phyloP scores from a whole-genome alignment of 2,329 filamentous ascomycete genomes.

The Xylariales sp. region DNA sequence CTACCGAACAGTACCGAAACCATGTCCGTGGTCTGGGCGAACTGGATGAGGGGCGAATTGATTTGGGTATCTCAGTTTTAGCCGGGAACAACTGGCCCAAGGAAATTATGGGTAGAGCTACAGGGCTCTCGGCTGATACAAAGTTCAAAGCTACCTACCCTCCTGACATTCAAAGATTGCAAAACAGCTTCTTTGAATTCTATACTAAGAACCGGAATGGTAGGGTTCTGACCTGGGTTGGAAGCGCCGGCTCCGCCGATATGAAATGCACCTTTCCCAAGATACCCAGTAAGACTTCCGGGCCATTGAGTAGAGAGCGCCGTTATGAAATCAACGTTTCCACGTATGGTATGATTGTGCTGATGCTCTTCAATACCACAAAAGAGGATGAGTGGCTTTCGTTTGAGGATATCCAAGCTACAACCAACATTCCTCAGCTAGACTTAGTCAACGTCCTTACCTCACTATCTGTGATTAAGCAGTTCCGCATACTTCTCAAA shows the following conservation, averaged over 20 bases:
- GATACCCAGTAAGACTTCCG: constrained; percentile 75
- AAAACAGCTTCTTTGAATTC: constrained; percentile 87
- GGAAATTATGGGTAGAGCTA: constrained; percentile 78
- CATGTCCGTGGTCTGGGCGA: constrained; percentile 68
- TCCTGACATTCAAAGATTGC: constrained; percentile 76
- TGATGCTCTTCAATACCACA: constrained; percentile 89
- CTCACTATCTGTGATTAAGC: constrained; percentile 83
- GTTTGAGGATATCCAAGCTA: constrained; percentile 83
- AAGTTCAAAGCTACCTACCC: constrained; percentile 76
- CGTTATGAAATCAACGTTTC: constrained; percentile 92
- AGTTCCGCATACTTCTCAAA: constrained; percentile 80
- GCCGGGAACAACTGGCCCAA: constrained; percentile 96
- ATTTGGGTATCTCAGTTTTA: constrained; percentile 85
- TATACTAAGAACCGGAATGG: constrained; percentile 90
- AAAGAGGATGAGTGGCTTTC: constrained; percentile 61
- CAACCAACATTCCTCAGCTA: constrained; percentile 79
- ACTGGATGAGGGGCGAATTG: constrained; percentile 71
- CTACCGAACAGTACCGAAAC: constrained; percentile 80
- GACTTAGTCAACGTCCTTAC: constrained; percentile 84
- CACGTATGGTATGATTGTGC: constrained; percentile 90
- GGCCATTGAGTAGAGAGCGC: constrained; percentile 69
- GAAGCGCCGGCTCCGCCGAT: constrained; percentile 80
- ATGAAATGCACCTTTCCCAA: constrained; percentile 82
- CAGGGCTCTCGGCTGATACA: constrained; percentile 61
- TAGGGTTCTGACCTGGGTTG: constrained; percentile 85